Conservation (phyloP, 306 rosid species). For the Sechiopsis laciniata region DNA sequence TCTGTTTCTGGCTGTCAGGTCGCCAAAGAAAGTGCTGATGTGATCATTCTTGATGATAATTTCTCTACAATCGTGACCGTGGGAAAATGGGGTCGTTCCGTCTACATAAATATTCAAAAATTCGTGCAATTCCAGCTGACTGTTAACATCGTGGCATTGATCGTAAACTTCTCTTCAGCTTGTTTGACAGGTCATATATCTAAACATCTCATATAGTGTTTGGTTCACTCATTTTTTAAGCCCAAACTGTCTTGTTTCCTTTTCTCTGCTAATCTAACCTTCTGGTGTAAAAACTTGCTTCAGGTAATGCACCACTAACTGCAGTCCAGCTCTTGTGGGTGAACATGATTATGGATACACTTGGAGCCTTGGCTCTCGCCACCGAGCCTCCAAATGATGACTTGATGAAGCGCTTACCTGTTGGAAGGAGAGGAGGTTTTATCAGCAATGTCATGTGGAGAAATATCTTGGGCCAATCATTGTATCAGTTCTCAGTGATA, state of each 20-base stretch:
- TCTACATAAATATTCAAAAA: conserved; percentile 87
- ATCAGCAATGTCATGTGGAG: conserved; percentile 98
- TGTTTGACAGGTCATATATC: conserved; percentile 68
- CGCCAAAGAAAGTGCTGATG: conserved; percentile 98
- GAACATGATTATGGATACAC: conserved; percentile 97
- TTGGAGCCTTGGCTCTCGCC: conserved; percentile 97
- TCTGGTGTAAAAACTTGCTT: conserved; percentile 19
- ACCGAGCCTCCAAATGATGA: conserved; percentile 91
- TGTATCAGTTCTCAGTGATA: conserved; percentile 71
- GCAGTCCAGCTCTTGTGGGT: conserved; percentile 97
- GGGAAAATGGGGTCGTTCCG: conserved; percentile 98
- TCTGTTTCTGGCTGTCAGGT: conserved; percentile 42
- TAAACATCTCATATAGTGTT: conserved; percentile 7
- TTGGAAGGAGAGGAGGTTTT: conserved; percentile 87
- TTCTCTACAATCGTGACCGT: conserved; percentile 96
- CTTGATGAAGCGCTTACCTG: conserved; percentile 80
- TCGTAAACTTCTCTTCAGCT: conserved; percentile 93
- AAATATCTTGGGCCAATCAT: conserved; percentile 80
- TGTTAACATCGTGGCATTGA: conserved; percentile 78
- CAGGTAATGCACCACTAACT: conserved; percentile 90
- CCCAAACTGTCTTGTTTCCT: conserved; percentile 4
- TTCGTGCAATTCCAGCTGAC: conserved; percentile 97
- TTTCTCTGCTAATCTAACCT: conserved; percentile 26
- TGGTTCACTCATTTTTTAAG: conserved; percentile 2
- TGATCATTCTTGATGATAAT: conserved; percentile 89